phyloP scores from a whole-genome alignment of 345 rosid genomes.

The Eutrema heterophyllum region DNA sequence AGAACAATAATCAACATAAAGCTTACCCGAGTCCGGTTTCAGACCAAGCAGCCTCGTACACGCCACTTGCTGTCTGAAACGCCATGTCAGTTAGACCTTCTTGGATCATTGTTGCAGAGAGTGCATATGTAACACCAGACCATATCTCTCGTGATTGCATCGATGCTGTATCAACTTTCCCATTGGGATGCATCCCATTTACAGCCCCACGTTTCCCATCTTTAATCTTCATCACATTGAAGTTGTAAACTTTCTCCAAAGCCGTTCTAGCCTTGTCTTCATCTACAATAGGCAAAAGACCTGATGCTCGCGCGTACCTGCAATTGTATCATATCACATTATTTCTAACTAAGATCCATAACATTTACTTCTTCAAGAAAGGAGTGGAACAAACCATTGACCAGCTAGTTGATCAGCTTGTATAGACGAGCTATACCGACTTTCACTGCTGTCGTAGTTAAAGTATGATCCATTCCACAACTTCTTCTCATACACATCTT shows the following conservation, averaged over 20 bases:
- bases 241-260: constrained; percentile 67
- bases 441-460: constrained; percentile 64
- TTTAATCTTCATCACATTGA: constrained; percentile 76
- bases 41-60: constrained; percentile 80
- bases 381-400: constrained; percentile 51
- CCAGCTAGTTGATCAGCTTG: constrained; percentile 98
- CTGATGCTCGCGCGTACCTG: constrained; percentile 89
- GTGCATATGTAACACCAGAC: constrained; percentile 91
- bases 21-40: constrained; percentile 76
- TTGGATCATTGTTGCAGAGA: constrained; percentile 89
- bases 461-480: constrained; percentile 95
- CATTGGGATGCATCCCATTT: constrained; percentile 93
- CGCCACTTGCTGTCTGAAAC: constrained; percentile 74
- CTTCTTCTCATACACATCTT: constrained; percentile 59
- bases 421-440: constrained; percentile 65
- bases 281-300: constrained; percentile 71
- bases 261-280: constrained; percentile 59
- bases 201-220: constrained; percentile 82
- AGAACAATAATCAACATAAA: background rate
- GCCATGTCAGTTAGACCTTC: constrained; percentile 68
- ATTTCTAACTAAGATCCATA: background rate
- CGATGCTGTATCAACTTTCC: constrained; percentile 64
- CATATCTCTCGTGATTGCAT: constrained; percentile 95
- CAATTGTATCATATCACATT: background rate
- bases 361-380: background rate